phyloP scores from a whole-genome alignment of 106 monocot species.

The Gastrodia elata region DNA sequence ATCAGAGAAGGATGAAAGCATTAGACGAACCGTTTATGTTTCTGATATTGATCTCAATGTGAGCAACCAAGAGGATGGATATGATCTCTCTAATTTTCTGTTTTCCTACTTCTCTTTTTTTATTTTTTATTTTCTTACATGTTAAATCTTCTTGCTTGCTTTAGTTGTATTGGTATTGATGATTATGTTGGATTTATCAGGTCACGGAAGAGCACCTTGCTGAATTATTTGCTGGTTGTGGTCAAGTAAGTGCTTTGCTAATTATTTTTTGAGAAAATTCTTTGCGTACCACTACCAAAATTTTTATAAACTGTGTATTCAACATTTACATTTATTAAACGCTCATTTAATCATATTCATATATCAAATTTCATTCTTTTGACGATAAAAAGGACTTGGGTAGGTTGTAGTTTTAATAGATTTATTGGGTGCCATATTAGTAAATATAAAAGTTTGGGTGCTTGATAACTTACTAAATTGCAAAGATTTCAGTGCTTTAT shows the following conservation, averaged over 20 bases:
- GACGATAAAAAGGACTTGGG: too few relatives aligned
- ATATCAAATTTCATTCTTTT: too few relatives aligned
- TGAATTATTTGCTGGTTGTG: slow-evolving; percentile 58
- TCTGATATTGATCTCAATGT: slow-evolving; percentile 87
- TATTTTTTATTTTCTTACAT: neutral
- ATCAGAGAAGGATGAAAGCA: slow-evolving; percentile 59
- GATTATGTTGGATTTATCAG: slow-evolving; percentile 23
- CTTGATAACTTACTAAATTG: too few relatives aligned
- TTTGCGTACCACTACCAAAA: too few relatives aligned
- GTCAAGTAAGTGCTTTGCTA: slow-evolving; percentile 46
- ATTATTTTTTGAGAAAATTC: neutral
- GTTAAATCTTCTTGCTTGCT: slow-evolving; percentile 7
- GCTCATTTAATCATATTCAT: too few relatives aligned
- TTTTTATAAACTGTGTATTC: too few relatives aligned
- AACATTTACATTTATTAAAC: too few relatives aligned
- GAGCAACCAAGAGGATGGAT: slow-evolving; percentile 10
- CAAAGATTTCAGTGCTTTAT: too few relatives aligned
- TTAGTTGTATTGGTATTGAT: neutral
- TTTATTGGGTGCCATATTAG: too few relatives aligned
- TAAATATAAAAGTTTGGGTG: too few relatives aligned
- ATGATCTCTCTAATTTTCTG: too few relatives aligned
- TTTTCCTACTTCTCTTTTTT: neutral
- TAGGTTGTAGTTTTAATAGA: too few relatives aligned
- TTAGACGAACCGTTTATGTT: slow-evolving; percentile 82
- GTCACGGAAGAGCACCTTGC: slow-evolving; percentile 92